Evolutionary conservation across 2,329 filamentous ascomycete genomes (phyloP).

Genomic region (Cladophialophora immunda): DNA sequence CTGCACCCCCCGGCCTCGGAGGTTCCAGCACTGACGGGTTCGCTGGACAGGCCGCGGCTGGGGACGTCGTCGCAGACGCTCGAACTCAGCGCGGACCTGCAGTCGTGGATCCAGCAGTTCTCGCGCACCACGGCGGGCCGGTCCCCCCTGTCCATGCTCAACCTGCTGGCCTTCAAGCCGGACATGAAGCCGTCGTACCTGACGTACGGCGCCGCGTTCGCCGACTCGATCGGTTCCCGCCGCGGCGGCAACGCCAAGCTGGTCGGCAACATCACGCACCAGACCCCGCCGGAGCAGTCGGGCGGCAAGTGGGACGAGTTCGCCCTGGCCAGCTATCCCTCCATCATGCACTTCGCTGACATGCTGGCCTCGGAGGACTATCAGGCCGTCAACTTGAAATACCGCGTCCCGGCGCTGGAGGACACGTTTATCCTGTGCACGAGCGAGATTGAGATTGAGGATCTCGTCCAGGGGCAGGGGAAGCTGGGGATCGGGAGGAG

Average conservation of each 20-base stretch:
- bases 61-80: constrained; percentile 57
- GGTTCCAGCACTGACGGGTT: constrained; percentile 48
- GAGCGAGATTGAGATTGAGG: constrained; percentile 57
- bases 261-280: constrained; percentile 63
- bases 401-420: constrained; percentile 59
- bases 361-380: constrained; percentile 68
- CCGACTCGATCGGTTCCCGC: constrained; percentile 55
- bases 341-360: constrained; percentile 67
- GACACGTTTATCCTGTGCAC: constrained; percentile 65
- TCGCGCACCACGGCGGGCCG: constrained; percentile 44
- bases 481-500: constrained; percentile 8
- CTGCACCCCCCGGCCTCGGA: constrained; percentile 30
- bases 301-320: constrained; percentile 68
- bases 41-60: constrained; percentile 46
- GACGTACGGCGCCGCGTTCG: constrained; percentile 63
- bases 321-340: constrained; percentile 71
- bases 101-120: constrained; percentile 57
- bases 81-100: constrained; percentile 62
- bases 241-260: constrained; percentile 69
- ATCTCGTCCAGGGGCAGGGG: constrained; percentile 23
- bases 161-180: constrained; percentile 66
- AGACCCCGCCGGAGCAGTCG: constrained; percentile 33
- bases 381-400: constrained; percentile 64
- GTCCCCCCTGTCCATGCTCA: constrained; percentile 69
- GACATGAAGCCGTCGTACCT: constrained; percentile 61